These are phyloP conservation scores for Apiotrichum mycotoxinovorans DNA, from an alignment of 1,284 basidiomycete species.

Conservation along the genomic window DNA sequence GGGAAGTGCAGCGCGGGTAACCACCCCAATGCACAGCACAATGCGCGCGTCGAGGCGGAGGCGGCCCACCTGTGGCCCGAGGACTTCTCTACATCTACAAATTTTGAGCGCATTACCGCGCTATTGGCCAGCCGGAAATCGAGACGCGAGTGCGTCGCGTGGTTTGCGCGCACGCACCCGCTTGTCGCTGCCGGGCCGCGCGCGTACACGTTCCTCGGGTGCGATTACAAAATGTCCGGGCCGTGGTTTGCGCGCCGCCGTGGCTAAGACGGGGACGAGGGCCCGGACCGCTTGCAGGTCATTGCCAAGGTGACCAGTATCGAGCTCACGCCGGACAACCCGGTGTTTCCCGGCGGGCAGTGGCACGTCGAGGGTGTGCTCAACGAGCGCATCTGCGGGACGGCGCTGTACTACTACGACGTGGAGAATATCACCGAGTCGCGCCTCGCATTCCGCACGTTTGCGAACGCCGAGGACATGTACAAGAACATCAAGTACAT, in stretches of 20 bases:
- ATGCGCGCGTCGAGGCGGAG: no score
- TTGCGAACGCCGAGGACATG: constrained; percentile 1
- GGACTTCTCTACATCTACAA: no score
- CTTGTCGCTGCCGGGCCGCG: no score
- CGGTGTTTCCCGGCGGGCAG: constrained; percentile 7
- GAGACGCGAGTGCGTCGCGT: no score
- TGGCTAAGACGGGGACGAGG: background rate
- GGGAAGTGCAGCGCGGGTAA: no score
- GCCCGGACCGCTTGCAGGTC: constrained; percentile 3
- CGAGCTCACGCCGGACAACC: constrained; percentile 18
- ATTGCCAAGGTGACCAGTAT: constrained; percentile 20
- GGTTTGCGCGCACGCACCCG: no score
- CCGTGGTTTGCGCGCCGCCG: no score
- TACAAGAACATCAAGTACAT: background rate
- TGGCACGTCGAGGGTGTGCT: constrained; percentile 17
- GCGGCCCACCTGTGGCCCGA: no score
- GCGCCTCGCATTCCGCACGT: constrained; percentile 8
- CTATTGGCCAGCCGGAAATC: no score
- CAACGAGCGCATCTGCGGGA: constrained; percentile 17
- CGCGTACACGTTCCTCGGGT: background rate
- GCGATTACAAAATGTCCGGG: no score
- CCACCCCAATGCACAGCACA: no score
- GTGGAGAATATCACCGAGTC: constrained; percentile 12
- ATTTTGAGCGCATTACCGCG: no score
- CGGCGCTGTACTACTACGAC: constrained; percentile 19